phyloP scores from a whole-genome alignment of 2,329 filamentous ascomycete species.

The Tetracladium maxilliforme region DNA sequence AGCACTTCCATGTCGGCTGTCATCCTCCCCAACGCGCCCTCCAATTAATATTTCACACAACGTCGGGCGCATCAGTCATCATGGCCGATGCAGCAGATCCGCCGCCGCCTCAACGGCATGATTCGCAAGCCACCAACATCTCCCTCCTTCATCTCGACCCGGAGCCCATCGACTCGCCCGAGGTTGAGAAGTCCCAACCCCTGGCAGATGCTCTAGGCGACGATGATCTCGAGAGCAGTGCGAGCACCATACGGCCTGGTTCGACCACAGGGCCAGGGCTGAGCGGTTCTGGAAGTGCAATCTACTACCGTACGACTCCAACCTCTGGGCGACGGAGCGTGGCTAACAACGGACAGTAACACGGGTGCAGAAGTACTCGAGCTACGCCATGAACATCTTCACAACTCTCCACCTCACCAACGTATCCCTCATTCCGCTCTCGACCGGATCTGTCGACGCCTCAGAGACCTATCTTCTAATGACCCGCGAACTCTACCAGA shows the following conservation, averaged over 20 bases:
- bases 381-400: conserved; percentile 70
- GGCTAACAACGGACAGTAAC: conserved; percentile 33
- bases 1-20: too few relatives aligned
- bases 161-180: conserved; percentile 51
- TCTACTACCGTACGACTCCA: too few relatives aligned
- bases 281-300: too few relatives aligned
- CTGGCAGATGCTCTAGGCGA: conserved; percentile 1
- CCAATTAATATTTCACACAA: too few relatives aligned
- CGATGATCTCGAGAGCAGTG: too few relatives aligned
- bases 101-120: background rate
- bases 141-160: conserved; percentile 71
- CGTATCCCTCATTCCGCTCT: conserved; percentile 65
- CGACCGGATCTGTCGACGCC: conserved; percentile 55
- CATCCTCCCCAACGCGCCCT: too few relatives aligned
- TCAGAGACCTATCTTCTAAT: conserved; percentile 82
- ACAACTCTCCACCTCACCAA: conserved; percentile 65
- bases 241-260: too few relatives aligned
- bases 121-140: conserved; percentile 40
- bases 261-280: background rate
- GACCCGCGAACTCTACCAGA: conserved; percentile 85
- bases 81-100: background rate
- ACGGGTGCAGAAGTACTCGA: conserved; percentile 76
- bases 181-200: conserved; percentile 33
- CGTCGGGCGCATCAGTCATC: too few relatives aligned
- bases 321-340: too few relatives aligned